Base-by-base conservation (phyloP, 345 rosid species). In the Trapa bicornis region DNA sequence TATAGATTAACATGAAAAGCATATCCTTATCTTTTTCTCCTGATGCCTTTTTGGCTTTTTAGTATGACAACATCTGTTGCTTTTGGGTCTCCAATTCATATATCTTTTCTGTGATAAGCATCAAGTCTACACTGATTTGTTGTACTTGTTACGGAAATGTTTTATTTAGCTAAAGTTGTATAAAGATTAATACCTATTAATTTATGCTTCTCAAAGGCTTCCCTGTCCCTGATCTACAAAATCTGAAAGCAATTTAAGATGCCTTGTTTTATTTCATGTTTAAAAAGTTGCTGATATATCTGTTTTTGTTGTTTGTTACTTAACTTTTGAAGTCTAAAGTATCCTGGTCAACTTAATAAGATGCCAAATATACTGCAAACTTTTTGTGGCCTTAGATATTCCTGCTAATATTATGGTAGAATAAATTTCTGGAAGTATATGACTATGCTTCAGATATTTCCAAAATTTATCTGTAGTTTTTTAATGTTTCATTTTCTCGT, bases 1-100 rank as follows among this genome's bases (percentile, higher is more conserved):
- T 22, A 84, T 75, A 87, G 89, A 7, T 17, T 11, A 17, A 50
- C 29, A 15, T 50, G 56, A 50, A 50, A 4, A 15, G 56, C 56
- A 50, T 14, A 0, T 17, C 56, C 56, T 50, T 1, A 50, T 15
- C 22, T 50, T 15, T 50, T 50, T 13, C 48, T 45, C 48, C 48
- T 45, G 12, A 45, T 4, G 48, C 11, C 13, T 13, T 45, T 11
- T 11, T 45, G 11, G 13, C 7, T 41, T 41, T 3, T 3, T 41
- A 41, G 43, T 22, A 22, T 22, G 45, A 42, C 8, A 45, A 13
- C 13, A 5, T 45, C 48, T 45, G 5, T 45, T 45, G 48, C 48
- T 45, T 45, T 45, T 7, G 13, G 48, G 12, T 45, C 11, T 11
- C 48, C 8, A 45, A 3, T 45, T 45, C 8, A 4, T 45, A 7